Percentiles rank a stretch among this genome's conserved stretches.
Evolutionary conservation across 169 alveolate species (phyloP).

Genomic region (Eimeria sp.): DNA sequence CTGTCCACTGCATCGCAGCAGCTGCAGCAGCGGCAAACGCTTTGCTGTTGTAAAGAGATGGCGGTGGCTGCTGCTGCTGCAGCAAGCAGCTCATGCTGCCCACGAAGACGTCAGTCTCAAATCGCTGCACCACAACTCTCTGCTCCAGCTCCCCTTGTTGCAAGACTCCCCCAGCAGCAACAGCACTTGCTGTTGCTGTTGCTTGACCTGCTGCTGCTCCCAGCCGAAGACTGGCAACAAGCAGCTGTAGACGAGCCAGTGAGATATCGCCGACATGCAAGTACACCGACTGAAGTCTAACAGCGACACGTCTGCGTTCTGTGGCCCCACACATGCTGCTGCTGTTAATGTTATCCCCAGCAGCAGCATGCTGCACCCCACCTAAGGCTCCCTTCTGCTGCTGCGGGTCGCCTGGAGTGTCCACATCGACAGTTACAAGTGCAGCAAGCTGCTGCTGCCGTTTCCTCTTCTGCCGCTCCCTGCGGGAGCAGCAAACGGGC

Average conservation of each 20-base stretch:
- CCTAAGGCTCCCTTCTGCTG: not conserved
- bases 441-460: slow-evolving; percentile 16
- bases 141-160: not conserved
- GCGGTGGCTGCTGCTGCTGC: slow-evolving; percentile 69
- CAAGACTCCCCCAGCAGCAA: not conserved
- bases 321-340: not conserved
- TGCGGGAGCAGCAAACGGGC: not conserved
- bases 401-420: not conserved
- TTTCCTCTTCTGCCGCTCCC: not conserved
- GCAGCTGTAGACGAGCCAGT: slow-evolving; percentile 52
- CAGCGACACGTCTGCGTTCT: not conserved
- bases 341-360: slow-evolving; percentile 48
- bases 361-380: not conserved
- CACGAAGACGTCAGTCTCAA: not conserved
- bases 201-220: slow-evolving; percentile 37
- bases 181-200: not conserved
- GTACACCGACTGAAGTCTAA: not conserved
- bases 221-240: not conserved
- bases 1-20: not conserved
- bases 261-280: slow-evolving; percentile 22
- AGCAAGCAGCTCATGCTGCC: slow-evolving; percentile 33
- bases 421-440: not conserved
- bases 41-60: slow-evolving; percentile 23
- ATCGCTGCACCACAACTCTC: not conserved
- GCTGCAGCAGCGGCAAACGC: slow-evolving; percentile 47